Percentiles rank a stretch among this genome's conserved stretches.
Conservation (phyloP, 202 grass and related monocot genomes). For the Schoenoplectus triqueter region DNA sequence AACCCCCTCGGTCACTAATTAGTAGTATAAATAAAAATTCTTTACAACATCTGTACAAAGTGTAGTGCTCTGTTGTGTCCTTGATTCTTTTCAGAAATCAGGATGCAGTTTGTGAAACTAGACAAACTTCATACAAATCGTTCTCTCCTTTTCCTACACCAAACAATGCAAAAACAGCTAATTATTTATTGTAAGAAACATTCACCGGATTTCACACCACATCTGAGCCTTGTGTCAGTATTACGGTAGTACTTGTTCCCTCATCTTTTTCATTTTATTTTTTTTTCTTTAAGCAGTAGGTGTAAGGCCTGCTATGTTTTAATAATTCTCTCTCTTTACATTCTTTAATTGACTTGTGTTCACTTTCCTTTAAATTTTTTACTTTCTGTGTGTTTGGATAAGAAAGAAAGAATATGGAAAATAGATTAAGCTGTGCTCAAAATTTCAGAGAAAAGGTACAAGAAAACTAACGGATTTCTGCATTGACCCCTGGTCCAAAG, state of each 20-base stretch:
- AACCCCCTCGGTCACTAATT: not conserved
- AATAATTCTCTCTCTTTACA: not conserved
- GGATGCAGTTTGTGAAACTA: slow-evolving; percentile 67
- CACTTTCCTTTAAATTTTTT: slow-evolving; percentile 4
- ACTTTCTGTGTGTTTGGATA: not conserved
- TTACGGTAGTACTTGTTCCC: not conserved
- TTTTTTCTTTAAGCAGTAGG: not conserved
- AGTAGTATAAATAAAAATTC: not conserved
- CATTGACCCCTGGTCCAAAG: slow-evolving; percentile 89
- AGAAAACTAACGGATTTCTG: slow-evolving; percentile 78
- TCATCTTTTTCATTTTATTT: not conserved
- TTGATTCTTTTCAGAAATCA: not conserved
- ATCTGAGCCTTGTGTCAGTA: not conserved
- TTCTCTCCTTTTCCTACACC: slow-evolving; percentile 63
- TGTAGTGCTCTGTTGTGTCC: not conserved
- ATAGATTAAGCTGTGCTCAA: slow-evolving; percentile 5
- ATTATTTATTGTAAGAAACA: not conserved
- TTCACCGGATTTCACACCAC: not conserved
- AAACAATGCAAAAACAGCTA: slow-evolving; percentile 22
- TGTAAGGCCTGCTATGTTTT: not conserved
- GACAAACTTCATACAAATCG: slow-evolving; percentile 88
- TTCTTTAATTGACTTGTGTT: not conserved
- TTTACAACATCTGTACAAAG: slow-evolving; percentile 34
- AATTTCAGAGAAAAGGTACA: slow-evolving; percentile 28
- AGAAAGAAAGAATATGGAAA: not conserved